Base-by-base conservation (phyloP, 176 grass and related monocot species). In the Triticum urartu region DNA sequence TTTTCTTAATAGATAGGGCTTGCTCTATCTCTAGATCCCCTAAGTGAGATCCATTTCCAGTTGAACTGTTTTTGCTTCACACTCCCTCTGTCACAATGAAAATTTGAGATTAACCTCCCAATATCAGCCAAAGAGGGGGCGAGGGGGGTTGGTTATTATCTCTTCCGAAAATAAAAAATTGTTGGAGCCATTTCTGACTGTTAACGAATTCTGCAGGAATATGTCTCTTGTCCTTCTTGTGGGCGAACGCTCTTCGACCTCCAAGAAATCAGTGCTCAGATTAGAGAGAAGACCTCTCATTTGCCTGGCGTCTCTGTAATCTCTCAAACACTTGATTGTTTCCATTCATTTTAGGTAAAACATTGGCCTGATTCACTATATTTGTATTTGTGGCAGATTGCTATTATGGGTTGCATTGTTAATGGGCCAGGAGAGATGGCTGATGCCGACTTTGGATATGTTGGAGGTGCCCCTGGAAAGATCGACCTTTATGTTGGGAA, bases 361-460 rank as follows among this genome's bases (percentile, higher is more conserved):
- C 38, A 32, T 63, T n/a, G 13, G 32, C 54, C 69, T 88, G 68
- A 79, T 11, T 83, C 62, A 52, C 33, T 33, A 6, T 70, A 73
- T 83, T n/a, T 34, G 32, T 40, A 56, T 89, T 84, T 33, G 11
- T 87, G 79, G 66, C 87, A 98, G 93, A 95, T 98, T 69, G 96
- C 96, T 50, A 98, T 98, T 70, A 98, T 98, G 93, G 93, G 93
- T 52, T 98, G 96, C 52, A 98, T 98, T 78, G 96, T 98, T 65
- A 98, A 98, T 84, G 93, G 96, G 20, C 96, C 93, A 64, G 93
- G 93, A 85, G 96, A 98, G 81, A 98, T 98, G 96, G 96, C 96
- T 1, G 96, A 98, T 83, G 96, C 96, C 4, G 96, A 98, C 91
- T 98, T 98, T 34, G 96, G 93, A 84, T 98, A 98, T 3, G 96